Evolutionary conservation across 2,329 filamentous ascomycete species (phyloP).

Genomic region (Monilinia vaccinii-corymbosi): DNA sequence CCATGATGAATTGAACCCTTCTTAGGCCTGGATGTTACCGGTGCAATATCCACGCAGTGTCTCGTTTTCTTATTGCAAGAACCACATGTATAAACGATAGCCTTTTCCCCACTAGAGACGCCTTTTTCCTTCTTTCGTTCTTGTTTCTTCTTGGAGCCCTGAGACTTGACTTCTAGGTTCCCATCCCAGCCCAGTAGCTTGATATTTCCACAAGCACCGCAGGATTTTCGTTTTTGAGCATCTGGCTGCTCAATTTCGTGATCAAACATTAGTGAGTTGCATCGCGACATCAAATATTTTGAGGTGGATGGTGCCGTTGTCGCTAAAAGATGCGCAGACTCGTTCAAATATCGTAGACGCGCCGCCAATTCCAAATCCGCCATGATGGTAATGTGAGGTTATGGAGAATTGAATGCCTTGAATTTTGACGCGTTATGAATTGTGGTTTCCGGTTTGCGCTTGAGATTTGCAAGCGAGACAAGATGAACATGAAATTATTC

Average conservation of each 20-base stretch:
- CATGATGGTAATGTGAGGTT: slow-evolving; percentile 14
- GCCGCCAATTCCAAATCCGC: slow-evolving; percentile 22
- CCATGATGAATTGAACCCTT: not conserved
- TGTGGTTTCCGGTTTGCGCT: not conserved
- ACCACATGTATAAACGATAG: slow-evolving; percentile 25
- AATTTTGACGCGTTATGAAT: slow-evolving; percentile 8
- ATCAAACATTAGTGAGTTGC: slow-evolving; percentile 40
- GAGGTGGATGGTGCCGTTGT: slow-evolving; percentile 46
- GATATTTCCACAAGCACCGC: slow-evolving; percentile 52
- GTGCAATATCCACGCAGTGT: slow-evolving; percentile 11
- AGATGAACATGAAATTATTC: not conserved
- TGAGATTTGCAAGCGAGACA: not conserved
- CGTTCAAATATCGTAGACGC: slow-evolving; percentile 37
- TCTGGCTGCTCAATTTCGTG: slow-evolving; percentile 38
- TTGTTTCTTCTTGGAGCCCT: not conserved
- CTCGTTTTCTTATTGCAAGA: slow-evolving; percentile 24
- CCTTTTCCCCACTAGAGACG: slow-evolving; percentile 8
- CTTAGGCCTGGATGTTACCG: not conserved
- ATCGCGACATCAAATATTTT: slow-evolving; percentile 48
- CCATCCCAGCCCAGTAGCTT: slow-evolving; percentile 40
- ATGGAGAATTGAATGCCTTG: not conserved
- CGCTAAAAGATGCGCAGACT: slow-evolving; percentile 50
- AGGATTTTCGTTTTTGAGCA: slow-evolving; percentile 45
- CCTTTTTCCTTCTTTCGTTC: not conserved
- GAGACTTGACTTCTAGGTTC: slow-evolving; percentile 14